Percentiles rank a stretch among this genome's conserved stretches.
These are phyloP conservation scores for Pyrenophora teres DNA, from an alignment of 2,329 filamentous ascomycete genomes.

Conservation along the genomic window DNA sequence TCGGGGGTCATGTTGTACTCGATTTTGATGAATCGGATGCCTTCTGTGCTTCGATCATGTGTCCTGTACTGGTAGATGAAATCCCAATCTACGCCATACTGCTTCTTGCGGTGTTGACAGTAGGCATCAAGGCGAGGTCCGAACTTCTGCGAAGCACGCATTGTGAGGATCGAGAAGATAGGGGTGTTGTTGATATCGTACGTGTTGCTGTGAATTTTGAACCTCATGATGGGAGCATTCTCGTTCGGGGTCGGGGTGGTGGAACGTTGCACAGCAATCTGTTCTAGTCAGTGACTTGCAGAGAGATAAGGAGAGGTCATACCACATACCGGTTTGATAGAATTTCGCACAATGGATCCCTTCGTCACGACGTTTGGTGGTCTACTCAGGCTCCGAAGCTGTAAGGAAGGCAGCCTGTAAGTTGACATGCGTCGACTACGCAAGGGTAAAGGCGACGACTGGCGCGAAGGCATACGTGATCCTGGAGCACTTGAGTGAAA, in stretches of 20 bases:
- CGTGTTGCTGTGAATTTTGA: slow-evolving; percentile 20
- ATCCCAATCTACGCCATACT: slow-evolving; percentile 14
- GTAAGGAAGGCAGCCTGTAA: neutral
- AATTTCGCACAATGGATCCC: neutral
- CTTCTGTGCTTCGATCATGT: neutral
- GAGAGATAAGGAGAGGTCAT: neutral
- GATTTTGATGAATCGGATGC: slow-evolving; percentile 9
- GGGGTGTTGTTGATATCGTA: slow-evolving; percentile 9
- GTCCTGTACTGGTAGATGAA: slow-evolving; percentile 18
- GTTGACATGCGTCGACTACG: neutral
- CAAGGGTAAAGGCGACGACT: slow-evolving; percentile 1
- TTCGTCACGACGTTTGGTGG: neutral
- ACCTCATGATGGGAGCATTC: neutral
- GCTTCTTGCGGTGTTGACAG: slow-evolving; percentile 17
- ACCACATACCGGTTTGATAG: neutral
- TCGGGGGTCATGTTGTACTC: slow-evolving; percentile 18
- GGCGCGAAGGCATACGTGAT: slow-evolving; percentile 8
- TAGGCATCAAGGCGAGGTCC: slow-evolving; percentile 21
- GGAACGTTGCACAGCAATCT: slow-evolving; percentile 2
- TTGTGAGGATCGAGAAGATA: slow-evolving; percentile 21
- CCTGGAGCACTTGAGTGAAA: slow-evolving; percentile 5
- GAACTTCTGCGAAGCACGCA: slow-evolving; percentile 11
- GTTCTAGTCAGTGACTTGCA: neutral
- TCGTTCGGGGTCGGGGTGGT: neutral
- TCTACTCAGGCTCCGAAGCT: neutral